Base-by-base conservation (phyloP, 2,329 filamentous ascomycete species). In the Diaporthe sp. region DNA sequence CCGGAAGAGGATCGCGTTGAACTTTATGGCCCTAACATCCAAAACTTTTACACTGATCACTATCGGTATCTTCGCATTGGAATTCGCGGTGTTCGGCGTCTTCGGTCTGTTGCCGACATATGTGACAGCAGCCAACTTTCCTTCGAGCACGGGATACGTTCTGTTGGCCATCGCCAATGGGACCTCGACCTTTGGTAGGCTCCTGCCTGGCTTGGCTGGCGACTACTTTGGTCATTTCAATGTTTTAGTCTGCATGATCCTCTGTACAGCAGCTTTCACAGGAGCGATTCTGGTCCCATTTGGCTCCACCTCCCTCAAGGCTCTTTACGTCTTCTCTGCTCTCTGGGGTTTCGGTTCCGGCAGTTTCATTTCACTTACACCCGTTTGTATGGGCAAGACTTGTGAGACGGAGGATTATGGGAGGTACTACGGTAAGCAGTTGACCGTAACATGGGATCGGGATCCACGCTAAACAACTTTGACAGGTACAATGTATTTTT, bases 321-420 rank as follows among this genome's bases (percentile, higher is more conserved):
- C 83, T 0, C 77, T 88, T 3, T 88, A 87, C 71, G 81, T 80
- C 0, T 87, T 87, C 47, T 81, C 84, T 1, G 85, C 84, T 0
- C 76, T 88, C 0, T 88, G 86, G 79, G 87, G 86, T 0, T 86
- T 88, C n/a, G 85, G 85, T 0, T 86, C 85, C 2, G 86, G 86
- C 0, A 84, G 84, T 0, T 88, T 85, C 79, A 79, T 88, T n/a
- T 85, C 84, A 0, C 80, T 87, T 2, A 82, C 83, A 1, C 81
- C 81, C 58, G 86, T 86, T 0, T 88, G 86, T 70, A 81, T 87
- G 30, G 86, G 63, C 0, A 66, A 66, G 32, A 51, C 63, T 10
- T 51, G 63, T 5, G 63, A 66, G 44, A 66, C 63, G 3, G 63
- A 66, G 15, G 63, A 51, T 10, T 66, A 66, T 2, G 63, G 63